Conservation (phyloP, 2,329 filamentous ascomycete species). For the Teratosphaeria epicoccoides region DNA sequence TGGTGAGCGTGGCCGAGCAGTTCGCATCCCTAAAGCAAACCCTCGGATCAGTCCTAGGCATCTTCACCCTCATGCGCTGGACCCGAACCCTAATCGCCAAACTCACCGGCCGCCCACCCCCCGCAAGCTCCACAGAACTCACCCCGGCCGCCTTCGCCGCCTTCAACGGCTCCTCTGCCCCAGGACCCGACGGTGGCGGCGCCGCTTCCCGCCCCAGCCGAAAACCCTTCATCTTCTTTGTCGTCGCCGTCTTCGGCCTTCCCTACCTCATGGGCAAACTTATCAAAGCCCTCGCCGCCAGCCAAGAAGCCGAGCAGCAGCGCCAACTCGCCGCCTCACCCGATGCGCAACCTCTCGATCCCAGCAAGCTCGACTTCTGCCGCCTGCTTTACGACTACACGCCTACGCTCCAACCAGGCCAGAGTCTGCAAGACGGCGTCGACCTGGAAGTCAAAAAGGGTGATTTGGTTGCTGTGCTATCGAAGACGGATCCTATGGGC, state of each 20-base stretch:
- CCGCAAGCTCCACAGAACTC: conserved; percentile 74
- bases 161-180: conserved; percentile 54
- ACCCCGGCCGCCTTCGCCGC: conserved; percentile 84
- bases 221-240: conserved; percentile 93
- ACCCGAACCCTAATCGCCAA: conserved; percentile 84
- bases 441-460: conserved; percentile 90
- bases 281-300: conserved; percentile 72
- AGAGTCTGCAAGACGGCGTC: conserved; percentile 49
- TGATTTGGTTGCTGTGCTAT: conserved; percentile 86
- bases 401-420: conserved; percentile 52
- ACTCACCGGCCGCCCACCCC: conserved; percentile 79
- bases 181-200: conserved; percentile 43
- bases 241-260: conserved; percentile 85
- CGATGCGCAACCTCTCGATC: conserved; percentile 55
- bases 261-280: conserved; percentile 96
- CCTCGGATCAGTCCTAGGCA: conserved; percentile 83
- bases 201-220: conserved; percentile 64
- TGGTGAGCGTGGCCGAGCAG: conserved; percentile 97
- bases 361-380: conserved; percentile 90
- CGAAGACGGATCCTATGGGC: conserved; percentile 84
- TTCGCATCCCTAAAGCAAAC: conserved; percentile 89
- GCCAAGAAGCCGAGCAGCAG: conserved; percentile 73
- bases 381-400: conserved; percentile 89
- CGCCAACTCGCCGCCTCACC: conserved; percentile 43
- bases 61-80: conserved; percentile 94